Evolutionary conservation across 495 filamentous ascomycete species (phyloP), one percentile per base, ranked within the genome.

Genomic region (Xanthoparmelia taractica): DNA sequence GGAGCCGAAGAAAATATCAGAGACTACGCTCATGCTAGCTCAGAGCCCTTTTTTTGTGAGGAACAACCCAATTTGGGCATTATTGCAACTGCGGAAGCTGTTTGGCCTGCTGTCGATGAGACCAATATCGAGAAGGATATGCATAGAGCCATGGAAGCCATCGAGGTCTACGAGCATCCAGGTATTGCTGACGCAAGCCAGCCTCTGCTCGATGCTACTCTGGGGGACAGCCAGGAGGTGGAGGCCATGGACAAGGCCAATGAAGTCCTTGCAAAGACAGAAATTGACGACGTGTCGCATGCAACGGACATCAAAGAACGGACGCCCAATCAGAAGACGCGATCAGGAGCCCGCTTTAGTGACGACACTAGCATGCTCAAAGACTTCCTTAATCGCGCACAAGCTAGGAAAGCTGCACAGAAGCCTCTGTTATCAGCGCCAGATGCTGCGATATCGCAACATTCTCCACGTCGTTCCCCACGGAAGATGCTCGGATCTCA

Each of bases 281-380:
- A 66, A 40, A 17, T 62, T 34, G 60, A 63, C 8, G 33, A 56
- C 52, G 65, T 56, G 50, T 41, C 37, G 27, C 31, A 62, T 18
- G 27, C 56, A n/a, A 40, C 59, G 25, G 61, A 63, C 12, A 37
- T 37, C 37, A 58, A 34, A 29, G 20, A 29, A 38, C 27, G 59
- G 25, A 50, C 57, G 8, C 57, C 67, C 15, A 43, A 63, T 34
- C 50, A 38, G 23, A 68, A 57, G 58, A 71, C 65, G 23, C 67
- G 69, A 60, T 67, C 69, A 29, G 62, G 64, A 45, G 55, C 56
- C 11, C 67, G 69, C 37, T 71, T 69, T 58, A 71, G 80, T 64
- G 81, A 84, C 58, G 83, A 87, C 72, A 82, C 83, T 3, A 82
- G 74, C 56, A 66, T 86, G 27, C 76, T 87, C 31, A 84, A 83